A percentile compares a stretch with the other conserved stretches of the same genome.
Evolutionary conservation across 1,284 basidiomycete genomes (phyloP).

Genomic region (Moesziomyces antarcticus): DNA sequence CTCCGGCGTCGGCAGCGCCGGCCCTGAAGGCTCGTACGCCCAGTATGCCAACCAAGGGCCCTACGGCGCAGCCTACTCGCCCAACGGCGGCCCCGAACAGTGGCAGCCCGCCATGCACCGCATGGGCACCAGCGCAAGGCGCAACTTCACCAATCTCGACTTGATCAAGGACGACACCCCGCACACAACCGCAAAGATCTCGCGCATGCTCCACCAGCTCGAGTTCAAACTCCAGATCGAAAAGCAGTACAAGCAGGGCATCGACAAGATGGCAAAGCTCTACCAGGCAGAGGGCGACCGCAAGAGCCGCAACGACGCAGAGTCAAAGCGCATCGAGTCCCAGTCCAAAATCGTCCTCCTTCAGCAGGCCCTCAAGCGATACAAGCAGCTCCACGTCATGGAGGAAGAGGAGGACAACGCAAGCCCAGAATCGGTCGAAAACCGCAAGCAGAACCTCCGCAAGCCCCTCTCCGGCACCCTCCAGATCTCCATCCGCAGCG

Average conservation of each 20-base stretch:
- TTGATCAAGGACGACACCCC: constrained; percentile 98
- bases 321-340: constrained; percentile 91
- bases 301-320: constrained; percentile 77
- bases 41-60: constrained; percentile 47
- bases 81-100: constrained; percentile 16
- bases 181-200: constrained; percentile 94
- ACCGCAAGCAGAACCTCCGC: constrained; percentile 87
- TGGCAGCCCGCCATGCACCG: constrained; percentile 58
- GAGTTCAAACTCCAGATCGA: constrained; percentile 99
- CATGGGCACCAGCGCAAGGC: constrained; percentile 58
- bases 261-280: constrained; percentile 93
- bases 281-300: constrained; percentile 97
- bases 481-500: constrained; percentile 85
- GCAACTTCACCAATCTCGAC: constrained; percentile 72
- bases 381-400: constrained; percentile 94
- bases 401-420: constrained; percentile 78
- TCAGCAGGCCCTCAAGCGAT: constrained; percentile 89
- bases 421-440: constrained; percentile 73
- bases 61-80: constrained; percentile 20
- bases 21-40: constrained; percentile 33
- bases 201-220: constrained; percentile 96
- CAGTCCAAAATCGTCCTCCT: constrained; percentile 96
- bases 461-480: constrained; percentile 95
- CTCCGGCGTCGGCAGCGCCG: constrained; percentile 1
- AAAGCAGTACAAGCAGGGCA: constrained; percentile 96